Evolutionary conservation across 176 grass and related monocot species (phyloP).

Genomic region (Carex littledalei): DNA sequence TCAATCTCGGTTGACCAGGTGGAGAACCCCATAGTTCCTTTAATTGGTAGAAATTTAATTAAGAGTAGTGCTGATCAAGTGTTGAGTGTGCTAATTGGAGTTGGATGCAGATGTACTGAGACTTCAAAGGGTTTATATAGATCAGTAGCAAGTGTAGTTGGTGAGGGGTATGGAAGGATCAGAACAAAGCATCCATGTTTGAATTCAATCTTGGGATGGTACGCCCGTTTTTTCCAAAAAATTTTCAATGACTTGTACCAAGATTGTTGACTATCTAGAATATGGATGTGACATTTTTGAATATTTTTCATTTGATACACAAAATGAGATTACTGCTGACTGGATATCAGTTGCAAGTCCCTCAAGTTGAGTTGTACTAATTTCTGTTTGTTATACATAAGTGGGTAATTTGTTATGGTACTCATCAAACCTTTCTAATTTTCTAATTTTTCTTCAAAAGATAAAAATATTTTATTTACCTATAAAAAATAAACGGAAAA

Average conservation of each 20-base stretch:
- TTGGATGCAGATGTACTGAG: not conserved
- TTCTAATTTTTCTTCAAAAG: too few relatives aligned
- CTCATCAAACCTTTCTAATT: too few relatives aligned
- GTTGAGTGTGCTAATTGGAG: not conserved
- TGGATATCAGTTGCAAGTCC: too few relatives aligned
- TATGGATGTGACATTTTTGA: not conserved
- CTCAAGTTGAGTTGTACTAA: too few relatives aligned
- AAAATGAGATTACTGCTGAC: too few relatives aligned
- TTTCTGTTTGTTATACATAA: too few relatives aligned
- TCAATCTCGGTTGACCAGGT: conserved; percentile 46
- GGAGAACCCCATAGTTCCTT: not conserved
- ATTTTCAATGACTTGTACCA: not conserved
- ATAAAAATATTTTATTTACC: too few relatives aligned
- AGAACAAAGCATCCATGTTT: not conserved
- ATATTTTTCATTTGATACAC: too few relatives aligned
- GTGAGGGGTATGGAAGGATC: conserved; percentile 18
- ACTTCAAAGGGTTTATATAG: conserved; percentile 32
- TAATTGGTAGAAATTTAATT: not conserved
- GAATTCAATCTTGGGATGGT: not conserved
- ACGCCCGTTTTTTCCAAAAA: not conserved
- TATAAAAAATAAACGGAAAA: too few relatives aligned
- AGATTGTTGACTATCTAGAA: conserved; percentile 3
- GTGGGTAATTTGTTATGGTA: too few relatives aligned
- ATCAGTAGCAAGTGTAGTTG: not conserved
- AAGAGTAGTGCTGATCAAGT: not conserved